phyloP scores from a whole-genome alignment of 1,284 basidiomycete species.

The Ustilago xerochloae region DNA sequence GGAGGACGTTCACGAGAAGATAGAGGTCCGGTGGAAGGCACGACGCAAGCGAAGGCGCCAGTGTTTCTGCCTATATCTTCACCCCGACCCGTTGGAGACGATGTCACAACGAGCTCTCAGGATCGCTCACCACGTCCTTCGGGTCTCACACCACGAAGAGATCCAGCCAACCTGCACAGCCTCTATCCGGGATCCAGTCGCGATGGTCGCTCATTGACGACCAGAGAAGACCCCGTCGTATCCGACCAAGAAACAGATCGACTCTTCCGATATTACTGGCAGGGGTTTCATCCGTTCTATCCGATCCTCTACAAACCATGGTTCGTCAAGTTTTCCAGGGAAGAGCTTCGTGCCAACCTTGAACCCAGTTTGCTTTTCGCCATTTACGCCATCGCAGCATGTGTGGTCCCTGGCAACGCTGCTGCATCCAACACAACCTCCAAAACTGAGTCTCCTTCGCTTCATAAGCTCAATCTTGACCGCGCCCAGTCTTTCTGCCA shows the following conservation, averaged over 20 bases:
- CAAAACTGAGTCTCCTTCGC: not conserved
- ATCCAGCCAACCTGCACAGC: constrained; percentile 4
- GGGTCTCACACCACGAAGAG: constrained; percentile 11
- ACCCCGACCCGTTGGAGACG: constrained; percentile 28
- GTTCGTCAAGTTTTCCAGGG: constrained; percentile 40
- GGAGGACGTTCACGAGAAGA: constrained; percentile 21
- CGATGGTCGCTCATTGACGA: constrained; percentile 5
- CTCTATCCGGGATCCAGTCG: constrained; percentile 24
- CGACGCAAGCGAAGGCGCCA: constrained; percentile 13
- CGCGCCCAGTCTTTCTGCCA: constrained; percentile 42
- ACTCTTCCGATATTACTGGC: constrained; percentile 59
- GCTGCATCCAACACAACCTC: not conserved
- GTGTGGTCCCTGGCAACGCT: constrained; percentile 43
- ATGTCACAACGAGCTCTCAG: constrained; percentile 29
- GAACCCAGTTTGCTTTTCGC: constrained; percentile 51
- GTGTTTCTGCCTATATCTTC: constrained; percentile 43
- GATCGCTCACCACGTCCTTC: constrained; percentile 26
- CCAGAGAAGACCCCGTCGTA: constrained; percentile 33
- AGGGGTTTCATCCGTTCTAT: constrained; percentile 61
- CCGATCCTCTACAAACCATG: constrained; percentile 62
- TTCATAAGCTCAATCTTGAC: constrained; percentile 34
- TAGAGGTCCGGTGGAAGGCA: constrained; percentile 4
- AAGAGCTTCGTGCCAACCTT: constrained; percentile 47
- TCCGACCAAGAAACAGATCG: constrained; percentile 44
- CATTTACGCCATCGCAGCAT: constrained; percentile 57